Percentiles rank a stretch among this genome's conserved stretches.
phyloP scores from a whole-genome alignment of 106 monocot species.

The Alisma plantagoaquatica region DNA sequence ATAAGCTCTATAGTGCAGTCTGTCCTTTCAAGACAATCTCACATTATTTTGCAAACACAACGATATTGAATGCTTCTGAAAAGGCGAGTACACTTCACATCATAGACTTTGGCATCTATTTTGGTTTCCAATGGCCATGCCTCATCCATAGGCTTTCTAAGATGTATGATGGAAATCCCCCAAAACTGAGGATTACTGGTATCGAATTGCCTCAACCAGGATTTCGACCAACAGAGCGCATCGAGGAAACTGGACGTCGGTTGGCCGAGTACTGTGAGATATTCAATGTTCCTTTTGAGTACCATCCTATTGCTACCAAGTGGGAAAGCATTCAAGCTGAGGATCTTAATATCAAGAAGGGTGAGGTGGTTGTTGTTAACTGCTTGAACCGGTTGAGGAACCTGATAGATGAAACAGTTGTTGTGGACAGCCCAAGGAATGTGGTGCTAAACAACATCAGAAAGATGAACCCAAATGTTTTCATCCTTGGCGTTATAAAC shows the following conservation, averaged over 20 bases:
- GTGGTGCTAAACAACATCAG: constrained; percentile 53
- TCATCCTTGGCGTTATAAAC: constrained; percentile 63
- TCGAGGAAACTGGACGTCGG: constrained; percentile 53
- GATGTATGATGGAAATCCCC: constrained; percentile 24
- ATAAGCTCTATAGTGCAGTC: constrained; percentile 46
- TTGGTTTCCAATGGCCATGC: constrained; percentile 76
- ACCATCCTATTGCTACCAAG: constrained; percentile 45
- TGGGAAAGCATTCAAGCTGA: constrained; percentile 56
- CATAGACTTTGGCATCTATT: constrained; percentile 69
- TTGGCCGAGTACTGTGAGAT: constrained; percentile 40
- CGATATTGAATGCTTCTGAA: constrained; percentile 31
- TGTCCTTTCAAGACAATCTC: constrained; percentile 64
- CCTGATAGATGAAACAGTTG: constrained; percentile 57
- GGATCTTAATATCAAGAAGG: constrained; percentile 50
- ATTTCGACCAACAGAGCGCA: constrained; percentile 52
- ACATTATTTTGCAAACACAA: constrained; percentile 48
- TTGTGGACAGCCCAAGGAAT: constrained; percentile 64
- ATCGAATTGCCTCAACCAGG: constrained; percentile 71
- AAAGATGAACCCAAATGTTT: constrained; percentile 51
- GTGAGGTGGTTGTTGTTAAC: constrained; percentile 70
- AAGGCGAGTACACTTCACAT: constrained; percentile 53
- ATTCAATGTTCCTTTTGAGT: constrained; percentile 58
- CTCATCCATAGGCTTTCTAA: constrained; percentile 51
- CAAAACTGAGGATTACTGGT: constrained; percentile 65
- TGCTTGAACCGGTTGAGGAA: constrained; percentile 53